phyloP scores from a whole-genome alignment of 306 rosid genomes.

The Vigna radiata region DNA sequence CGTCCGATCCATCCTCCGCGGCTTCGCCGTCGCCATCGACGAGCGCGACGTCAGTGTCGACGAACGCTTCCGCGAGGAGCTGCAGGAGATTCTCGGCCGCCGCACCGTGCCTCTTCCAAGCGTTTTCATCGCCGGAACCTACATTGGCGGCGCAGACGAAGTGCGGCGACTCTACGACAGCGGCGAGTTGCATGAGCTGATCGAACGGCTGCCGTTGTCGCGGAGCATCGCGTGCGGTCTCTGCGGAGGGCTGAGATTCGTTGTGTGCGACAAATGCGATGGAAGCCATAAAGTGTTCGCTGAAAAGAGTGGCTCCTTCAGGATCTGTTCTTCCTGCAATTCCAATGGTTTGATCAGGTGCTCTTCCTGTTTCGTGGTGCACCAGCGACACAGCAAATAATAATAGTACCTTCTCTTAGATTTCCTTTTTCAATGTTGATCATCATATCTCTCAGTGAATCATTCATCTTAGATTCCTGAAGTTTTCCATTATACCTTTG shows the following conservation, averaged over 20 bases:
- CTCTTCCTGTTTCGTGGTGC: constrained; percentile 58
- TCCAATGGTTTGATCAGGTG: constrained; percentile 75
- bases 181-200: constrained; percentile 65
- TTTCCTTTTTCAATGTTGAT: background rate
- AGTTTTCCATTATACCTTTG: background rate
- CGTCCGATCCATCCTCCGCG: constrained; percentile 69
- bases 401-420: background rate
- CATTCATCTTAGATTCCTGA: background rate
- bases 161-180: constrained; percentile 60
- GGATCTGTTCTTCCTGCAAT: constrained; percentile 61
- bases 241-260: constrained; percentile 79
- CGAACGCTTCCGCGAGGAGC: constrained; percentile 58
- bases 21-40: constrained; percentile 67
- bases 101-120: constrained; percentile 58
- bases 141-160: constrained; percentile 78
- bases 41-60: constrained; percentile 90
- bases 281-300: constrained; percentile 81
- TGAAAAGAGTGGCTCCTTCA: constrained; percentile 59
- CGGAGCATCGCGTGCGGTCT: constrained; percentile 49
- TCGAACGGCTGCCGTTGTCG: constrained; percentile 64
- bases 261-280: constrained; percentile 68
- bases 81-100: constrained; percentile 57
- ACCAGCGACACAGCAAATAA: constrained; percentile 47
- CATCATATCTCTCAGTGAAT: background rate
- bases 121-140: constrained; percentile 70